Base-by-base conservation (phyloP, 208 protist genomes). In the Wallacemonas sp. region DNA sequence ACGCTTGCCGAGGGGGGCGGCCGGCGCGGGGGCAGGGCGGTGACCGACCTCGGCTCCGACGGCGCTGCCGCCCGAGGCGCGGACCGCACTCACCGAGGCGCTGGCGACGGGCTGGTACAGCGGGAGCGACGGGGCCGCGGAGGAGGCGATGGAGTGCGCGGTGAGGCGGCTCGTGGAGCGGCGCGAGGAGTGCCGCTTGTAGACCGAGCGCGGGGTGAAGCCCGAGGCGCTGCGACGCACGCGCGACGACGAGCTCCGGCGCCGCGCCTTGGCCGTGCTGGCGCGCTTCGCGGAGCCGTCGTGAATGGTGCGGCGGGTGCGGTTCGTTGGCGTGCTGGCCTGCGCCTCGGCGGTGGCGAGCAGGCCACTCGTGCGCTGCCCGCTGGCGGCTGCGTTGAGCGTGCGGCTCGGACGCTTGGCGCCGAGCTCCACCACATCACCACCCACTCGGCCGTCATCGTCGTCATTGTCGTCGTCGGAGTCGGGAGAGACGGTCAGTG, bases 401-500 rank as follows among this genome's bases (percentile, higher is more conserved):
- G 52, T 59, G 22, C 39, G 7, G 55, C 62, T 65, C 54, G 26
- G 28, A 26, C 67, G 71, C 22, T 54, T 22, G 3, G 22, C 42
- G 22, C 65, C 64, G 31, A 73, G 67, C 31, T 76, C 69, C 3
- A 78, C 31, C 20, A 72, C 67, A 31, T 18, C 50, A 11, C 29
- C 41, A 22, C 14, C 7, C 14, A 4, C 20, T 14, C 39, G n/a
- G 12, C 61, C 3, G 22, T 61, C 48, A 7, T 61, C 46, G 4
- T 33, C 46, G 4, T 33, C 54, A 1, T 54, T 29, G n/a, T 42
- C 66, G 16, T 69, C 55, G 12, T 75, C 74, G 7, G 79, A 74
- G 49, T 77, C 70, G 2, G 77, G 70, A 11, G 76, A 81, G 5
- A 86, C 76, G 1, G 72, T 77, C 25, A 86, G 59, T 14, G 76